These are phyloP conservation scores for Leccinellum rugosiceps DNA, from an alignment of 768 basidiomycete species.

Conservation along the genomic window DNA sequence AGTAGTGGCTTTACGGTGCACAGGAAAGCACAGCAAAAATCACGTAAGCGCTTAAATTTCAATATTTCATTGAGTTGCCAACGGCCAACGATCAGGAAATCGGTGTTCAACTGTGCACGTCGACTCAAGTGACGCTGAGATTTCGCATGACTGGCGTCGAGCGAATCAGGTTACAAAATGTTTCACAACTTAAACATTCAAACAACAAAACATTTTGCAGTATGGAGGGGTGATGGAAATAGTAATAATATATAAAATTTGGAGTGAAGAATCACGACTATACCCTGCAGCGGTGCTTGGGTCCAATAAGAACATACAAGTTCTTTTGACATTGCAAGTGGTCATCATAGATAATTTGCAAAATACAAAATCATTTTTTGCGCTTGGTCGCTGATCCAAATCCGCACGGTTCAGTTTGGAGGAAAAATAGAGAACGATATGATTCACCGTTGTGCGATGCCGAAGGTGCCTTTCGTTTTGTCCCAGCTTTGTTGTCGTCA, in stretches of 20 bases:
- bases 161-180: not conserved
- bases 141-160: not conserved
- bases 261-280: constrained; percentile 14
- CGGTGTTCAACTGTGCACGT: not conserved
- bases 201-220: not conserved
- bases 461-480: constrained; percentile 47
- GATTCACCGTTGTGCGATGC: constrained; percentile 37
- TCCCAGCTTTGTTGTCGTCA: constrained; percentile 26
- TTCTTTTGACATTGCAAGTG: not conserved
- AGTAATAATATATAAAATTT: constrained; percentile 23
- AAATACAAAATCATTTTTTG: constrained; percentile 31
- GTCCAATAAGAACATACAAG: constrained; percentile 3
- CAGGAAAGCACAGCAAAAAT: too few relatives aligned
- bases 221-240: constrained; percentile 16
- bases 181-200: not conserved
- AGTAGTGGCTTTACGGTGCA: too few relatives aligned
- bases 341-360: not conserved
- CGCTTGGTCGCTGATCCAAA: constrained; percentile 34
- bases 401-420: not conserved
- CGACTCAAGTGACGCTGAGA: not conserved
- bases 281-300: constrained; percentile 5
- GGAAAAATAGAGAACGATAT: not conserved
- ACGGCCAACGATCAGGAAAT: constrained; percentile 1
- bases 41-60: too few relatives aligned
- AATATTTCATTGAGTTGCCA: too few relatives aligned